A percentile compares a stretch with the other conserved stretches of the same genome.
Conservation (phyloP, 345 rosid genomes). For the Toxicodendron radicans region DNA sequence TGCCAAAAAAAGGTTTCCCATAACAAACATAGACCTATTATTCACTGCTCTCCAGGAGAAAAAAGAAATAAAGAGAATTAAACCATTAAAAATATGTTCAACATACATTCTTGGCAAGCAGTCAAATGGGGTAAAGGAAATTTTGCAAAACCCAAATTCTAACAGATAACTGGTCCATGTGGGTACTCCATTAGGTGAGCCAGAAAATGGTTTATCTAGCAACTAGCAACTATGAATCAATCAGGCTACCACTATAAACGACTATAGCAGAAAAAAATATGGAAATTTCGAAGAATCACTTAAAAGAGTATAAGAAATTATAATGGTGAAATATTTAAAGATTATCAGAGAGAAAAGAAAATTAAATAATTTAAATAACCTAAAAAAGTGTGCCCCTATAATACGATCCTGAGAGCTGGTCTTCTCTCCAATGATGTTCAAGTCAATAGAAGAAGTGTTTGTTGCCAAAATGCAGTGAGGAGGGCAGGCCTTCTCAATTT, state of each 20-base stretch:
- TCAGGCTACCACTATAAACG: no score
- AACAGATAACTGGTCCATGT: not conserved
- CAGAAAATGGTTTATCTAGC: no score
- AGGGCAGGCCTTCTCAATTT: conserved; percentile 80
- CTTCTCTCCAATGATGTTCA: conserved; percentile 74
- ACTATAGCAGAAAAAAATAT: no score
- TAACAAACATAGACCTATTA: not conserved
- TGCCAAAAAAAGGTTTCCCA: not conserved
- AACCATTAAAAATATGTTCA: not conserved
- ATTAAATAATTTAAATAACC: conserved; percentile 36
- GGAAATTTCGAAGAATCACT: no score
- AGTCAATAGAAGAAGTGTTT: conserved; percentile 87
- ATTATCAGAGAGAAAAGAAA: not conserved
- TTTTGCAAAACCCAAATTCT: not conserved
- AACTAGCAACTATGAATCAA: no score
- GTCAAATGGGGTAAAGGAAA: not conserved
- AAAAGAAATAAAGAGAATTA: not conserved
- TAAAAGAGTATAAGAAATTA: not conserved
- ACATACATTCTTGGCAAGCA: not conserved
- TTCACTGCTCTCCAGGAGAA: no score
- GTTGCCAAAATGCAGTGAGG: conserved; percentile 88
- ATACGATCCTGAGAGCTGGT: conserved; percentile 77
- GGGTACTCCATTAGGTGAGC: not conserved
- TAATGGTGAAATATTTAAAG: not conserved
- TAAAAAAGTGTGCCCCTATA: conserved; percentile 96